A percentile compares a stretch with the other conserved stretches of the same genome.
Evolutionary conservation across 352 stramenopile species (phyloP).

Genomic region (Pythium sukuiense): DNA sequence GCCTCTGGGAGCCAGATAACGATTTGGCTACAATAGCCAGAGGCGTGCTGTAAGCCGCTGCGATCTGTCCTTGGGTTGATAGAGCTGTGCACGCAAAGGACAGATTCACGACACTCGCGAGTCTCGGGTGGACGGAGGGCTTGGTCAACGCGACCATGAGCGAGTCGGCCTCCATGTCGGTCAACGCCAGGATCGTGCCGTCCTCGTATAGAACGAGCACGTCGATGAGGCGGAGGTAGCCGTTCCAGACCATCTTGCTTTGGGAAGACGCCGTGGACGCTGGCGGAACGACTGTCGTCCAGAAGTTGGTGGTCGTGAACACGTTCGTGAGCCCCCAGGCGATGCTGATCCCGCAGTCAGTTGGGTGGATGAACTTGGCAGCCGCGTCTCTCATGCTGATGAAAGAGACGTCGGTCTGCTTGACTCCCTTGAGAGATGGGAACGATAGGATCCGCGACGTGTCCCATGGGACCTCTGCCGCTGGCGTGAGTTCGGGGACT

Average conservation of each 20-base stretch:
- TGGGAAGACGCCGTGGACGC: background rate
- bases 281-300: constrained; percentile 13
- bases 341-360: constrained; percentile 15
- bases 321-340: constrained; percentile 30
- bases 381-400: constrained; percentile 13
- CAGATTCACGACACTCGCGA: constrained; percentile 7
- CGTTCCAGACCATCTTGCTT: constrained; percentile 17
- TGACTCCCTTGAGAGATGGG: background rate
- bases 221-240: constrained; percentile 34
- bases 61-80: background rate
- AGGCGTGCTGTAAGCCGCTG: background rate
- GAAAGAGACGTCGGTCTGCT: background rate
- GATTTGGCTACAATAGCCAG: background rate
- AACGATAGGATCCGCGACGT: constrained; percentile 18
- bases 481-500: constrained; percentile 8
- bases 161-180: constrained; percentile 39
- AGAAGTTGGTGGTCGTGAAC: constrained; percentile 53
- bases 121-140: background rate
- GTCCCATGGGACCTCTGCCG: constrained; percentile 31
- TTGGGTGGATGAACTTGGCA: constrained; percentile 1
- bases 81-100: constrained; percentile 11
- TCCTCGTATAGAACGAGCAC: constrained; percentile 44
- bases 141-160: constrained; percentile 33
- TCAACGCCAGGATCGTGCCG: constrained; percentile 37
- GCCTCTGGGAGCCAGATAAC: background rate